phyloP scores from a whole-genome alignment of 2,329 filamentous ascomycete species.

The Fusarium duplospermum region DNA sequence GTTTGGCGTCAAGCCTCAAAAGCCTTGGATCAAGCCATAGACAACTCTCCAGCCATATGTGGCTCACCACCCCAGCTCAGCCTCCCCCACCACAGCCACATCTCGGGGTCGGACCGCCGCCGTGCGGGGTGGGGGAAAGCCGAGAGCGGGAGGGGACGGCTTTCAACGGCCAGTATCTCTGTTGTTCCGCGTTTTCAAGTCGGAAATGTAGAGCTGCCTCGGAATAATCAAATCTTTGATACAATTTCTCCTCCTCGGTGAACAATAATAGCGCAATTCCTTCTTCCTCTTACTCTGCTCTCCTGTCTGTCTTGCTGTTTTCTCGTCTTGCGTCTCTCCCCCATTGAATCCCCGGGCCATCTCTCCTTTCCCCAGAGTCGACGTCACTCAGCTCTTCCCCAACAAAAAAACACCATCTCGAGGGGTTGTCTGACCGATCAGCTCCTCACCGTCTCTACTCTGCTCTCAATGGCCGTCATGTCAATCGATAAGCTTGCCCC shows the following conservation, averaged over 20 bases:
- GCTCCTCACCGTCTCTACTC: neutral
- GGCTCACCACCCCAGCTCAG: slow-evolving; percentile 14
- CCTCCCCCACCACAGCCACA: slow-evolving; percentile 41
- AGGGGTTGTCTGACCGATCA: slow-evolving; percentile 1
- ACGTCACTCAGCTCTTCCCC: slow-evolving; percentile 19
- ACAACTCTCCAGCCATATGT: slow-evolving; percentile 19
- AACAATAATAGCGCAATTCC: slow-evolving; percentile 6
- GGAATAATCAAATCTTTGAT: slow-evolving; percentile 26
- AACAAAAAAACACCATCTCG: slow-evolving; percentile 8
- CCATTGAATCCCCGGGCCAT: neutral
- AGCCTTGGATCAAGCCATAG: neutral
- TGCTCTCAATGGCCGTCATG: slow-evolving; percentile 39
- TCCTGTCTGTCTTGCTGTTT: neutral
- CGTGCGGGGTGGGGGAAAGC: slow-evolving; percentile 28
- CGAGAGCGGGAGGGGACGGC: slow-evolving; percentile 43
- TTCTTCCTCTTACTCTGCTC: neutral
- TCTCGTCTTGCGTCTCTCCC: neutral
- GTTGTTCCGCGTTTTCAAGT: slow-evolving; percentile 26
- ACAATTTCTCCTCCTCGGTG: slow-evolving; percentile 3
- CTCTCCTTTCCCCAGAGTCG: slow-evolving; percentile 12
- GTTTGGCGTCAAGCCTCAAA: neutral
- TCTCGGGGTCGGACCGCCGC: slow-evolving; percentile 6
- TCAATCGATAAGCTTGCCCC: slow-evolving; percentile 39
- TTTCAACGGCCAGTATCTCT: slow-evolving; percentile 36
- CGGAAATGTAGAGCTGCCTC: slow-evolving; percentile 30